Conservation (phyloP, 148 eudicot genomes). For the Gaultheria prostrata region DNA sequence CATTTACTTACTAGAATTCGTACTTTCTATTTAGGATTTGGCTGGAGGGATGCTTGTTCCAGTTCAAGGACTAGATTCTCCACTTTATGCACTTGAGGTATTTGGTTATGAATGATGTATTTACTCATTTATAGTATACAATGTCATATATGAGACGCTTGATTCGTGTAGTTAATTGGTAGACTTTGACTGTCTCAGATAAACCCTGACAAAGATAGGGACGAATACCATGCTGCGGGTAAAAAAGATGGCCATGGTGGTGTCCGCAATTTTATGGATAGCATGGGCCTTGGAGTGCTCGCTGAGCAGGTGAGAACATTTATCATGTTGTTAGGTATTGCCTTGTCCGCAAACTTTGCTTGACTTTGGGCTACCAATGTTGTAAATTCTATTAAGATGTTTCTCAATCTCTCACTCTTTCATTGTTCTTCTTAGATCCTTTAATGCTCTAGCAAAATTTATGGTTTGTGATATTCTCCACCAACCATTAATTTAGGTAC, state of each 20-base stretch:
- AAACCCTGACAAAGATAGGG: slow-evolving; percentile 62
- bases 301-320: slow-evolving; percentile 52
- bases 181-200: slow-evolving; percentile 37
- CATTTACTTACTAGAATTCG: neutral
- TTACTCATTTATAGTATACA: neutral
- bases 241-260: slow-evolving; percentile 42
- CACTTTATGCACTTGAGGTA: slow-evolving; percentile 83
- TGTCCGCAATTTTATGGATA: slow-evolving; percentile 63
- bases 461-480: neutral
- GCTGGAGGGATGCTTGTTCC: slow-evolving; percentile 71
- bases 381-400: neutral
- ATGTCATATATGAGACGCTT: neutral
- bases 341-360: neutral
- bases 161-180: neutral
- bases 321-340: neutral
- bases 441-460: neutral
- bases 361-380: neutral
- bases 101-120: neutral
- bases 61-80: slow-evolving; percentile 66
- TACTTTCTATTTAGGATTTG: slow-evolving; percentile 41
- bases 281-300: slow-evolving; percentile 81
- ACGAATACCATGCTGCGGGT: slow-evolving; percentile 49
- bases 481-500: neutral
- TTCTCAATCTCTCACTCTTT: neutral
- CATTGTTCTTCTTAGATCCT: neutral